Evolutionary conservation across 306 rosid genomes (phyloP).

Genomic region (Casuarina glauca): DNA sequence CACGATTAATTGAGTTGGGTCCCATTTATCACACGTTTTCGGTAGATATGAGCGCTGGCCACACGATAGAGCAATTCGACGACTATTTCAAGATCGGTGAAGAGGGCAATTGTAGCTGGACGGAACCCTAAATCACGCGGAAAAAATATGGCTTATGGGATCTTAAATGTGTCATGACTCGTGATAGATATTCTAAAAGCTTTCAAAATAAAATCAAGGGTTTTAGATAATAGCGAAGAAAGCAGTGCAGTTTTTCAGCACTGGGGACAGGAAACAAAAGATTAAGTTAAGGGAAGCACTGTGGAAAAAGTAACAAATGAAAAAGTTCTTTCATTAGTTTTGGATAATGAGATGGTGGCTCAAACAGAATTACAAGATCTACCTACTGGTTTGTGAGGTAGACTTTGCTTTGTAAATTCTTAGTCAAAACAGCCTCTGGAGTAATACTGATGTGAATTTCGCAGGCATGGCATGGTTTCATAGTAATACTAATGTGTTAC

Average conservation of each 20-base stretch:
- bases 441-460: too few species aligned
- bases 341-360: background rate
- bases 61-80: slow-evolving; percentile 74
- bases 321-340: background rate
- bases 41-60: slow-evolving; percentile 82
- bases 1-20: too few species aligned
- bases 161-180: too few species aligned
- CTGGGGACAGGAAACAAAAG: background rate
- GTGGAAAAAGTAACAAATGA: background rate
- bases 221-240: background rate
- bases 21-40: slow-evolving; percentile 65
- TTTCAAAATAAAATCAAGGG: background rate
- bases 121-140: slow-evolving; percentile 57
- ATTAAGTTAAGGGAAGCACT: background rate
- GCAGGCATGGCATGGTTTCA: too few species aligned
- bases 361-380: background rate
- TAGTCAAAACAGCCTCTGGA: too few species aligned
- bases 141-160: too few species aligned
- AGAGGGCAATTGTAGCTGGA: slow-evolving; percentile 83
- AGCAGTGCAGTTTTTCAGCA: background rate
- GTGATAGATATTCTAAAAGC: too few species aligned
- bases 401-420: background rate
- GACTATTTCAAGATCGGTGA: slow-evolving; percentile 73
- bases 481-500: too few species aligned
- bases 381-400: background rate